phyloP scores from a whole-genome alignment of 2,329 filamentous ascomycete genomes.

The Aschersonia sp. region DNA sequence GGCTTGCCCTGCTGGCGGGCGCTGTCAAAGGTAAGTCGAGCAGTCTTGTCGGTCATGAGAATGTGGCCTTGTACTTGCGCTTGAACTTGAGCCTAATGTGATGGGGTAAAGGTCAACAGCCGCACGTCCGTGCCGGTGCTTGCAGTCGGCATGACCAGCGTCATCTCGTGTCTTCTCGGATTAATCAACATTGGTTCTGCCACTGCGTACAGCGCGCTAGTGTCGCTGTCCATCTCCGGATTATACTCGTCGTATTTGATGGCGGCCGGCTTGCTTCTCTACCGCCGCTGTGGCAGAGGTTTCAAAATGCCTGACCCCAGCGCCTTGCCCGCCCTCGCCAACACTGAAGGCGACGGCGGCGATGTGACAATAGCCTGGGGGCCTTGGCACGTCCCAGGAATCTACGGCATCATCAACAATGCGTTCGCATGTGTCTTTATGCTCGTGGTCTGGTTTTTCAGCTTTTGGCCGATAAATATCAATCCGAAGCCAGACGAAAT shows the following conservation, averaged over 20 bases:
- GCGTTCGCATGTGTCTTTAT: constrained; percentile 36
- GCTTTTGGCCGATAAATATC: constrained; percentile 30
- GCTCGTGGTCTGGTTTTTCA: constrained; percentile 41
- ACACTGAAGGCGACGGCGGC: constrained; percentile 12
- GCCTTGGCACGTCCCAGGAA: constrained; percentile 36
- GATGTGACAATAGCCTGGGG: constrained; percentile 29
- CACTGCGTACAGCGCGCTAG: constrained; percentile 15
- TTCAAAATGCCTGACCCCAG: constrained; percentile 10
- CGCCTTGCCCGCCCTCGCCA: constrained; percentile 13
- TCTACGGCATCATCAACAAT: constrained; percentile 38
- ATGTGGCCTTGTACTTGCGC: too few species aligned
- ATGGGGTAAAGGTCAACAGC: constrained; percentile 3
- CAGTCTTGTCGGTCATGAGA: too few species aligned
- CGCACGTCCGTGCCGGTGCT: constrained; percentile 14
- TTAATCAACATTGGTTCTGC: constrained; percentile 19
- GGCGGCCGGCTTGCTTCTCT: constrained; percentile 12
- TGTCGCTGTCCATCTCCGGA: constrained; percentile 14
- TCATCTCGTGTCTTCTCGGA: constrained; percentile 14
- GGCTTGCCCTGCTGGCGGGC: constrained; percentile 15
- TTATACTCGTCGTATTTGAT: constrained; percentile 17
- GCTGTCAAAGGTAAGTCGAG: constrained; percentile 10
- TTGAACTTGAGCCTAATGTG: too few species aligned
- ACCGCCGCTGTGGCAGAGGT: constrained; percentile 13
- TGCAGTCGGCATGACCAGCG: constrained; percentile 12
- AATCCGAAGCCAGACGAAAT: constrained; percentile 16